Conservation (phyloP, 148 eudicot species). For the Diospyros lotus region DNA sequence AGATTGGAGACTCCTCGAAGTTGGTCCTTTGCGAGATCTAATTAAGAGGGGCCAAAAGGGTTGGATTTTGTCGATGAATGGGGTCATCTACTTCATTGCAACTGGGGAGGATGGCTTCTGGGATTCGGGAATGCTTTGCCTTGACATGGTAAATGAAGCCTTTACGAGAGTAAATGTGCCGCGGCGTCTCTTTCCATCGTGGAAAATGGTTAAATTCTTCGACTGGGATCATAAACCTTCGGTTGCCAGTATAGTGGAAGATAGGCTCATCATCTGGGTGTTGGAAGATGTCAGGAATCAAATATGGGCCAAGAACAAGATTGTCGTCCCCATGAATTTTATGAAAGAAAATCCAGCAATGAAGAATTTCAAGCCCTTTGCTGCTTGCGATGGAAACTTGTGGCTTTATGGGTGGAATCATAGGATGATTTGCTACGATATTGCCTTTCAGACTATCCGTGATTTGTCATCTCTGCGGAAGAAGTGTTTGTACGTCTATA, state of each 20-base stretch:
- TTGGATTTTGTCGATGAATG: neutral
- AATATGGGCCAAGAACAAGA: constrained; percentile 11
- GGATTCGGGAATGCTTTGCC: neutral
- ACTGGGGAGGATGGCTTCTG: neutral
- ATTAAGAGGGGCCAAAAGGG: neutral
- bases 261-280: constrained; percentile 8
- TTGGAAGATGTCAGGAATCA: constrained; percentile 18
- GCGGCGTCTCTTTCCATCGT: neutral
- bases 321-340: neutral
- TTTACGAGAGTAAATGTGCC: neutral
- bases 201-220: neutral
- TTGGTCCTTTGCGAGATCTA: neutral
- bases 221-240: constrained; percentile 14
- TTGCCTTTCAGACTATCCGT: no score
- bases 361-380: neutral
- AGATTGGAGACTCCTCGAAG: neutral
- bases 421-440: no score
- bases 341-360: neutral
- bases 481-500: no score
- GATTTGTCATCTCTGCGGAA: no score
- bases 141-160: constrained; percentile 13
- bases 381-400: no score
- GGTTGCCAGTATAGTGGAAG: neutral
- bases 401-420: no score
- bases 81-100: neutral